Evolutionary conservation across 2,329 filamentous ascomycete genomes (phyloP), one percentile per base, ranked within the genome.

Genomic region (Pestalotiopsis sp.): DNA sequence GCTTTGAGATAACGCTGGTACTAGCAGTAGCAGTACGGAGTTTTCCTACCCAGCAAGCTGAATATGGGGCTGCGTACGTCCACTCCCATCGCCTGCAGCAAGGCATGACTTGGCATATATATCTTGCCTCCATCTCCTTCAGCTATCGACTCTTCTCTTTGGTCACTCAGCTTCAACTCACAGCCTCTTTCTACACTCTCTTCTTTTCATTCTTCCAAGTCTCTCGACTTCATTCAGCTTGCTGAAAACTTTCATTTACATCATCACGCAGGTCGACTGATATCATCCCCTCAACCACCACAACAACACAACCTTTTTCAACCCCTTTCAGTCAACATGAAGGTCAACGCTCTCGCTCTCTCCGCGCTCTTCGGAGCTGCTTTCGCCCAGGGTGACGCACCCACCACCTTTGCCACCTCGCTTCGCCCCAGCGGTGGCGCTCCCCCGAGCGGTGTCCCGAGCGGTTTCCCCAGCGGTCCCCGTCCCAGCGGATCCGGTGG

Each of bases 321-420:
- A 12, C 23, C 38, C 20, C 52, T n/a, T 38, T 52, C 20, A 23
- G 45, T 14, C 58, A 67, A 69, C 25, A 69, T 69, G 68, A 69
- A 69, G 68, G 52, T 63, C 67, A 67, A 69, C 68, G n/a, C 41
- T 58, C 38, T 69, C 55, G 64, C 61, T 49, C n/a, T 63, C 64
- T 20, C 68, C 31, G 25, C 66, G 27, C 64, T 69, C 49, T 14
- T 64, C 49, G 68, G 64, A 45, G 59, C 68, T 52, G 68, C 58
- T 17, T 41, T 59, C 25, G 68, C 68, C 13, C 31, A 60, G 49
- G 45, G 31, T 11, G 52, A 41, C 23, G 36, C 39, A 9, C 64
- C 64, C 12, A 66, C 64, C 38, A 66, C 64, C 36, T 52, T 66
- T 38, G 31, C 27, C 3, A 66, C 64, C 13, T 36, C 57, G 7